Evolutionary conservation across 2,329 filamentous ascomycete species (phyloP), one percentile per base, ranked within the genome.

Genomic region (Escovopsis sp.): DNA sequence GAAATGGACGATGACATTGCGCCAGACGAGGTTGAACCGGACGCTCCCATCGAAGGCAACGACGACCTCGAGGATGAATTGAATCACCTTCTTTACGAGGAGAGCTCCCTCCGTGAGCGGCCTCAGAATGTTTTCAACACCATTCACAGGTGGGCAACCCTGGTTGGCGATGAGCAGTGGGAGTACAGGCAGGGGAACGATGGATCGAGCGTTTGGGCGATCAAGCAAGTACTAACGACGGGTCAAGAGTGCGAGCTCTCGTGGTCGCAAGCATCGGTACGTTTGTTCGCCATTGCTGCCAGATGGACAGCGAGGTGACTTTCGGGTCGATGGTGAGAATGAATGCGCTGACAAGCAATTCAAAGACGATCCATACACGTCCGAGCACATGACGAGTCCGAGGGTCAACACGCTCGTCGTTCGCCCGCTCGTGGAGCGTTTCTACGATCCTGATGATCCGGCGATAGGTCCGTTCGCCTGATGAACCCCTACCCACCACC

Each of bases 331-430:
- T 7, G 14, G 10, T 20, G 20, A 6, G 20, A 20, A 20, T 20
- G 20, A 6, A 20, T 20, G 6, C 6, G 20, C 20, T 20, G 20
- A 20, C 20, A 6, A 4, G 3, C 34, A 2, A 11, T 6, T 37
- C 13, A 4, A 27, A 64, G 63, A 66, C 49, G 63, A 66, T 39
- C 60, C 60, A 5, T 66, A 65, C 44, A 66, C 63, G 1, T 48
- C 74, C 43, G 76, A 82, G 39, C 79, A 84, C 54, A 64, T 84
- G 27, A 72, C 72, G 49, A 75, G 76, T 46, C 79, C 78, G 8
- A 70, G 78, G 31, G 76, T 84, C 67, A 83, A 82, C 49, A 67
- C 72, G 29, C 62, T 76, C 11, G 69, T 83, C 38, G 76, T 83
- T 6, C 70, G 79, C 39, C 79, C 79, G 3, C 60, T 84, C n/a